phyloP scores from a whole-genome alignment of 441 rosid genomes.

The Omphalea diandra region DNA sequence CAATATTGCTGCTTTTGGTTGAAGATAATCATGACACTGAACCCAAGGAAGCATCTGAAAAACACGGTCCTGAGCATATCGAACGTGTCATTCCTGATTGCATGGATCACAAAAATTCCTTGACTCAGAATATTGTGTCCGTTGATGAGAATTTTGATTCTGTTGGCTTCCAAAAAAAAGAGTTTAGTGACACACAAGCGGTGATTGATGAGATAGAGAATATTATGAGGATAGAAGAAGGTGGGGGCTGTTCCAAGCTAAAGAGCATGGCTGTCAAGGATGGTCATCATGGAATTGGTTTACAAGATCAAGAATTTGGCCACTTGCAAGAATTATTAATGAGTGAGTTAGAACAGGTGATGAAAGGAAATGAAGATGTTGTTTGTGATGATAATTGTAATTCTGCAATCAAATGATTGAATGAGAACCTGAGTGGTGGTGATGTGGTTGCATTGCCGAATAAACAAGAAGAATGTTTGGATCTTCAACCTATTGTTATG shows the following conservation, averaged over 20 bases:
- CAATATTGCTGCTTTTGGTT: conserved; percentile 20
- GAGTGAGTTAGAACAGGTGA: conserved; percentile 45
- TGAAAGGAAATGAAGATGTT: conserved; percentile 39
- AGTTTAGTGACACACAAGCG: conserved; percentile 27
- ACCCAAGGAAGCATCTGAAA: conserved; percentile 23
- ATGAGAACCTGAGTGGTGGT: conserved; percentile 27
- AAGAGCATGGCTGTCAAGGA: conserved; percentile 20
- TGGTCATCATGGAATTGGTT: conserved; percentile 28
- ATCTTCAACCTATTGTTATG: conserved; percentile 22
- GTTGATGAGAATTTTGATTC: conserved; percentile 24
- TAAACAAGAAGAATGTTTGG: conserved; percentile 29
- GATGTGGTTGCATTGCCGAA: conserved; percentile 26
- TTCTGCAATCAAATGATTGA: conserved; percentile 18
- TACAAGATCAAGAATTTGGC: conserved; percentile 30
- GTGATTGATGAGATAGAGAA: conserved; percentile 37
- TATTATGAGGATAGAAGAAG: conserved; percentile 33
- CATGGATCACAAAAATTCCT: conserved; percentile 14
- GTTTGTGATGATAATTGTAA: conserved; percentile 29
- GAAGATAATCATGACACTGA: conserved; percentile 27
- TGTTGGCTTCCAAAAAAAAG: conserved; percentile 18
- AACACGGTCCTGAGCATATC: conserved; percentile 22
- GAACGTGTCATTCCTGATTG: conserved; percentile 18
- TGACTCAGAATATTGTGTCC: conserved; percentile 8
- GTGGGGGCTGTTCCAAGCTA: conserved; percentile 21
- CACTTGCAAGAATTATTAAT: conserved; percentile 39